phyloP scores from a whole-genome alignment of 108 stramenopile genomes.

The Stephanodiscus minutulus region DNA sequence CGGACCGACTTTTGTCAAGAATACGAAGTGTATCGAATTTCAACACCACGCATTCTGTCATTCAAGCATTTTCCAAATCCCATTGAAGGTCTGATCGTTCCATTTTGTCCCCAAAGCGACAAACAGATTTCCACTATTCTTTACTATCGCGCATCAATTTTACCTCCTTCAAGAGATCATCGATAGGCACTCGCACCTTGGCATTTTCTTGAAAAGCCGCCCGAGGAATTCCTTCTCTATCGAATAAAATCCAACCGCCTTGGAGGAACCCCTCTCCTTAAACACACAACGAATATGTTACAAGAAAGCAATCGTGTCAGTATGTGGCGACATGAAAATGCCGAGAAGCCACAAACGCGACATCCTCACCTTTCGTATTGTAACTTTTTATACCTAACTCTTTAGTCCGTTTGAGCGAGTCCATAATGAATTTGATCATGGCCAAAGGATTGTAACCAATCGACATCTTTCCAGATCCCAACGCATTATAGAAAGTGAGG shows the following conservation, averaged over 20 bases:
- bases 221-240: constrained; percentile 17
- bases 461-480: constrained; percentile 60
- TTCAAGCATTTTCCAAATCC: constrained; percentile 4
- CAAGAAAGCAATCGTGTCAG: no score
- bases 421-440: constrained; percentile 32
- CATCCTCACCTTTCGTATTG: constrained; percentile 43
- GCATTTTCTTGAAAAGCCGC: constrained; percentile 54
- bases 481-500: constrained; percentile 62
- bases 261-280: constrained; percentile 59
- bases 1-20: constrained; percentile 1
- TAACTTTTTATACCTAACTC: constrained; percentile 40
- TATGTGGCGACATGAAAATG: no score
- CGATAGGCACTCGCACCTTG: constrained; percentile 39
- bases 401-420: constrained; percentile 34
- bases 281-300: background rate
- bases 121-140: background rate
- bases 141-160: constrained; percentile 9
- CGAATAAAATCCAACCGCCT: constrained; percentile 55
- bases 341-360: background rate
- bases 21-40: background rate
- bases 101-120: background rate
- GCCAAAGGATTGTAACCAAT: constrained; percentile 35
- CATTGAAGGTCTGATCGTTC: background rate
- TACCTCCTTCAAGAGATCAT: constrained; percentile 31
- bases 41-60: constrained; percentile 5